Evolutionary conservation across 768 basidiomycete species (phyloP), one percentile per base, ranked within the genome.

Genomic region (Termitomyces titanicus): DNA sequence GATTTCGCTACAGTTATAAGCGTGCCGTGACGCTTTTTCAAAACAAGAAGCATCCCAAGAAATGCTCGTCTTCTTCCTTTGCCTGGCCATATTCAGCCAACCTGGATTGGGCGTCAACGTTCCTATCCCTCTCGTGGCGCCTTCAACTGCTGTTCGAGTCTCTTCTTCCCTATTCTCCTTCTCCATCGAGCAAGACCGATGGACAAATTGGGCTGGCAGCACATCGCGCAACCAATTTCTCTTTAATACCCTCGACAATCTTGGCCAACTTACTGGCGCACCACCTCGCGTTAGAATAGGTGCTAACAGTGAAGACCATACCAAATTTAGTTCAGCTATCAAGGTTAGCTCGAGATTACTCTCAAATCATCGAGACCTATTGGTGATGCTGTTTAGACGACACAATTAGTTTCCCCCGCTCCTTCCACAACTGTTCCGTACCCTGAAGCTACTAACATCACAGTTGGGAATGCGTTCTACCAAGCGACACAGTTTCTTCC

Each of bases 151-250:
- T 9, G 38, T 24, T 25, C 48, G 22, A 34, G 56, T 61, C 44
- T 53, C 56, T 29, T 53, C 55, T 7, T 79, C 79, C 11, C 68
- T 86, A 12, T 60, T 88, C 25, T 85, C 83, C 0, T 79, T 88
- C 59, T 88, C 86, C 29, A 79, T 88, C 51, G 88, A 88, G 61
- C 81, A 85, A 66, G 86, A 89, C 59, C 73, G 82, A 31, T 88
- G 85, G 85, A 71, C 74, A 10, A 86, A 87, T 57, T 89, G 87
- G 86, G 70, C 70, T 11, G 86, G 88, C 1, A 69, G 68, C 13
- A 74, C 73, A 6, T 68, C 74, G 3, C 72, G 71, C 33, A 88
- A 89, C 61, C 54, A 76, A 17, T 88, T 87, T 68, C 80, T 84
- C 57, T 76, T 74, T 70, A 86, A 83, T 54, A 76, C 79, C 3